phyloP scores from a whole-genome alignment of 345 rosid species.

The Salix dunnii region DNA sequence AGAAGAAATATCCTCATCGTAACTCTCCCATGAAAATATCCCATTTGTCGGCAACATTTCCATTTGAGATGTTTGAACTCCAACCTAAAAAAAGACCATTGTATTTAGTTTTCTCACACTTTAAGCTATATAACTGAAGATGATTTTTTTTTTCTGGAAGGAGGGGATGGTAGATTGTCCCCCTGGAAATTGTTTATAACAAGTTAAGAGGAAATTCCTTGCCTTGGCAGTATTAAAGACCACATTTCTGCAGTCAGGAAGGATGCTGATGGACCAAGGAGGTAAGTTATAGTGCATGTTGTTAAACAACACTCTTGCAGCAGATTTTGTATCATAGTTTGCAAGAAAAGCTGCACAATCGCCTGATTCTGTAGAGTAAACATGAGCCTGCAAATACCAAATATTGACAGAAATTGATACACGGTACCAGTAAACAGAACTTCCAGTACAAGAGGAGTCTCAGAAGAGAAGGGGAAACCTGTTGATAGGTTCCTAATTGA shows the following conservation, averaged over 20 bases:
- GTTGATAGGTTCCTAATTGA: conserved; percentile 80
- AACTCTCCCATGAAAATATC: conserved; percentile 79
- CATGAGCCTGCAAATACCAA: conserved; percentile 57
- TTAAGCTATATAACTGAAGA: neutral
- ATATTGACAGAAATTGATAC: conserved; percentile 19
- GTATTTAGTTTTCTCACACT: neutral
- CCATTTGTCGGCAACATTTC: conserved; percentile 72
- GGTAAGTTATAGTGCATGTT: conserved; percentile 96
- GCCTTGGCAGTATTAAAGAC: conserved; percentile 98
- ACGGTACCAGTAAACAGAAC: neutral
- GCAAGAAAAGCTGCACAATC: conserved; percentile 94
- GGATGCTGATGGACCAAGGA: conserved; percentile 98
- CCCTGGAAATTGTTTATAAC: neutral
- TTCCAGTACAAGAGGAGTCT: neutral
- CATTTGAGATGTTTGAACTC: conserved; percentile 91
- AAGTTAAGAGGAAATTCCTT: conserved; percentile 6
- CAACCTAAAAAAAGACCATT: conserved; percentile 48
- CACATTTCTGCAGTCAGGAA: conserved; percentile 94
- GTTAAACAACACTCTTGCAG: conserved; percentile 80
- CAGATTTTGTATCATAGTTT: conserved; percentile 80
- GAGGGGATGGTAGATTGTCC: neutral
- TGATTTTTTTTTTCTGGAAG: neutral
- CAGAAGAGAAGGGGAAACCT: conserved; percentile 38
- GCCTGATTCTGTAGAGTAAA: conserved; percentile 74
- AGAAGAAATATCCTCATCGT: conserved; percentile 44